A percentile compares a stretch with the other conserved stretches of the same genome.
Evolutionary conservation across 768 basidiomycete species (phyloP).

Genomic region (Sporobolomyces pararoseus): DNA sequence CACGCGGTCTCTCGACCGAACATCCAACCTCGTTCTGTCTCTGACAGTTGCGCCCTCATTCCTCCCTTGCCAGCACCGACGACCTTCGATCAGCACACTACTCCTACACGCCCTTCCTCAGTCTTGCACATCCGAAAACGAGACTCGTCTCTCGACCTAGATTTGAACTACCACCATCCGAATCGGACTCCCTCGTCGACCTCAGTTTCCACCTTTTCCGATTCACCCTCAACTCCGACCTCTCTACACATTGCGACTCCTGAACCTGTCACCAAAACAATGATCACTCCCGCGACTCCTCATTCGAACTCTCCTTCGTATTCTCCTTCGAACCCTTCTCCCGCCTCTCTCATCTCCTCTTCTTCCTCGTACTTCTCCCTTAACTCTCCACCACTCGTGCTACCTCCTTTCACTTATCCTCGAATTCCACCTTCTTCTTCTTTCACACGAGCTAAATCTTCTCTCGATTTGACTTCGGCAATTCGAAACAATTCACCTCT

Average conservation of each 20-base stretch:
- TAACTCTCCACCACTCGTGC: neutral
- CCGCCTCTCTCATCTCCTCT: conserved; percentile 6
- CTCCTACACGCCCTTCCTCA: neutral
- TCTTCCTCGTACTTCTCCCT: conserved; percentile 15
- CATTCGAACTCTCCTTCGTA: neutral
- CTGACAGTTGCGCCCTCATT: neutral
- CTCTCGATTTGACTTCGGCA: conserved; percentile 2
- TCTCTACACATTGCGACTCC: neutral
- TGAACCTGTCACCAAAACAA: neutral
- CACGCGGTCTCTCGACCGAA: neutral
- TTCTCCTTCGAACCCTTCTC: neutral
- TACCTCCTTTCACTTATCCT: neutral
- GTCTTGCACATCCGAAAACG: conserved; percentile 1
- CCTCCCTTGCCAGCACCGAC: no score
- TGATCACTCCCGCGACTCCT: conserved; percentile 14
- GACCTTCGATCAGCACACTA: no score
- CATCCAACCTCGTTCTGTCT: neutral
- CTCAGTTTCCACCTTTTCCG: neutral
- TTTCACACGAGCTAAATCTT: conserved; percentile 5
- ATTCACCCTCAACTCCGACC: conserved; percentile 1
- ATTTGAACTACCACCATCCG: no score
- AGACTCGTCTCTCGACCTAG: neutral
- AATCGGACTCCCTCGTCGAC: neutral
- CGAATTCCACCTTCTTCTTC: neutral
- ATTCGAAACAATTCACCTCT: neutral